Percentiles rank a stretch among this genome's conserved stretches.
phyloP scores from a whole-genome alignment of 2,329 filamentous ascomycete species.

The Arthrobotrys pseudoclavata region DNA sequence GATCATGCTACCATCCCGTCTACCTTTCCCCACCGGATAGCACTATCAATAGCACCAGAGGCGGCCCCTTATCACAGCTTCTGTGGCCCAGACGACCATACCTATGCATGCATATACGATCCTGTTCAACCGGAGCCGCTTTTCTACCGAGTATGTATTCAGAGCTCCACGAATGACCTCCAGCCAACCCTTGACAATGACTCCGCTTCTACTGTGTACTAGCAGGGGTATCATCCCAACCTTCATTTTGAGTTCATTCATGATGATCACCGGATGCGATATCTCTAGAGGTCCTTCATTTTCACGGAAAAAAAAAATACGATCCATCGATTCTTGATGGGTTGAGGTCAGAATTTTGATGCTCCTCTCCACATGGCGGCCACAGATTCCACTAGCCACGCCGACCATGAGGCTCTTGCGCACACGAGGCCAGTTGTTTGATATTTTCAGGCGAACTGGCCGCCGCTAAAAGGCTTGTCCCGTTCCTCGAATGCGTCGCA shows the following conservation, averaged over 20 bases:
- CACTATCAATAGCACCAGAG: conserved; percentile 16
- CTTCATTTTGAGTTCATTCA: background rate
- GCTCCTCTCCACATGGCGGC: background rate
- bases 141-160: background rate
- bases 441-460: conserved; percentile 28
- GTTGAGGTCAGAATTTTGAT: background rate
- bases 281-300: background rate
- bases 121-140: conserved; percentile 1
- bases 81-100: conserved; percentile 1
- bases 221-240: conserved; percentile 1
- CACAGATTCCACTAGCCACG: background rate
- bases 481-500: conserved; percentile 18
- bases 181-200: conserved; percentile 3
- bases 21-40: background rate
- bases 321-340: background rate
- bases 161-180: background rate
- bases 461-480: conserved; percentile 45
- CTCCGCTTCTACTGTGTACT: background rate
- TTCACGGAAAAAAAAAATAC: background rate
- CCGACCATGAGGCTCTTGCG: conserved; percentile 15
- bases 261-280: background rate
- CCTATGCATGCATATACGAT: background rate
- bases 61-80: background rate
- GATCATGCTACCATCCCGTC: background rate
- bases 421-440: background rate